Evolutionary conservation across 2,329 filamentous ascomycete genomes (phyloP).

Genomic region (Penicillium frequentans): DNA sequence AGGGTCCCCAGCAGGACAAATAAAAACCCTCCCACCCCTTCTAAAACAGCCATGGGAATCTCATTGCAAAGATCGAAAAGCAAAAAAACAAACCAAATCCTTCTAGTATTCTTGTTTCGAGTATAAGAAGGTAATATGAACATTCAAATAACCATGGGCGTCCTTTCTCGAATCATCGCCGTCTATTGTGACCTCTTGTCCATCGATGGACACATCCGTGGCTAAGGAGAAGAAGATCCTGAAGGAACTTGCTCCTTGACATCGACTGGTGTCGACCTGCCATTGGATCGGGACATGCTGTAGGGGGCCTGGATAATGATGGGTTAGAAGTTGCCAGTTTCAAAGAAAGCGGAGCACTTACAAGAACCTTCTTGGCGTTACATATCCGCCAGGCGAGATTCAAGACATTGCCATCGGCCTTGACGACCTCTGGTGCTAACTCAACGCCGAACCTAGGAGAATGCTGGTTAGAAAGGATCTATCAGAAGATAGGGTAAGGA

Average conservation of each 20-base stretch:
- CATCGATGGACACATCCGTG: background rate
- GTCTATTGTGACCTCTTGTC: background rate
- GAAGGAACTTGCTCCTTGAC: conserved; percentile 19
- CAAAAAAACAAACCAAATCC: background rate
- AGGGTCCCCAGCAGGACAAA: background rate
- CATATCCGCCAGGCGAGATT: conserved; percentile 94
- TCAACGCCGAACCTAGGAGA: conserved; percentile 75
- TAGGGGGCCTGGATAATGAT: conserved; percentile 61
- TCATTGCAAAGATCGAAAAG: background rate
- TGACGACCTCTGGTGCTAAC: conserved; percentile 87
- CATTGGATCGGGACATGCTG: conserved; percentile 67
- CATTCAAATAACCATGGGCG: background rate
- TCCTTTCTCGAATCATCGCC: background rate
- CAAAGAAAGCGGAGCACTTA: conserved; percentile 50
- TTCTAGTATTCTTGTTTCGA: background rate
- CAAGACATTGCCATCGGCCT: conserved; percentile 84
- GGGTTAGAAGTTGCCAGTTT: background rate
- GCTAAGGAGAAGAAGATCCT: background rate
- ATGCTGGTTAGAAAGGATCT: conserved; percentile 8
- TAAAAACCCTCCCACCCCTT: background rate
- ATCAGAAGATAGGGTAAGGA: background rate
- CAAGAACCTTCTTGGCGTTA: conserved; percentile 92
- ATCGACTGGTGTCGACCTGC: conserved; percentile 59
- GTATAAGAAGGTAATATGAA: background rate
- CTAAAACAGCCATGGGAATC: background rate